Base-by-base conservation (phyloP, 345 rosid genomes). In the Erysimum cheiranthoides region DNA sequence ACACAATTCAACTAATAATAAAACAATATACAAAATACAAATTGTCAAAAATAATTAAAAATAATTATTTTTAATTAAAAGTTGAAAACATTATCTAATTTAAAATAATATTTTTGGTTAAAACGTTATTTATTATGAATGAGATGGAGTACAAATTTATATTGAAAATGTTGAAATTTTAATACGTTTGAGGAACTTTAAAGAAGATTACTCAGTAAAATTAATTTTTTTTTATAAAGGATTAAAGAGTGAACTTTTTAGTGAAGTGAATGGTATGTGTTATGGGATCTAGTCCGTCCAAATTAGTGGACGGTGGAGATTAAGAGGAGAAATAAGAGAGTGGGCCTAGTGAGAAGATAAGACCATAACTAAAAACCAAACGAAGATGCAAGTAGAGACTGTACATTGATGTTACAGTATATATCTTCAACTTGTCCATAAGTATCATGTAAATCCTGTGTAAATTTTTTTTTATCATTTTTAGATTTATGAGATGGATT, bases 351-450 rank as follows among this genome's bases (percentile, higher is more conserved):
- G 49, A 65, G 40, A 34, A 56, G 66, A 65, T 73, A 66, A 65
- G 73, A 31, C 0, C 17, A 34, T 47, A 2, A 38, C 43, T 66
- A 67, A 17, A 36, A 38, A 61, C 73, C 73, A 49, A 74, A 74
- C 45, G 52, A 47, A 12, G 21, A 27, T 74, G 73, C 78, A 74
- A 58, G 67, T 74, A 21, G 73, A 39, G 43, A 36, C 73, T 46
- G 60, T 63, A 11, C 38, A 72, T 25, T 39, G 51, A 39, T 58
- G 73, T 1, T 57, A 64, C 54, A 70, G 53, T 10, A 61, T 62
- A 52, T 36, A 63, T 64, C 56, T n/a, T 64, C 49, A 74, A 66
- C 73, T 49, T 46, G 73, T 38, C 25, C 64, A 0, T 40, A 18
- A 3, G 7, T 46, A 32, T 13, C 3, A 53, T 3, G 34, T 21